These are phyloP conservation scores for Metarhizium album DNA, from an alignment of 2,329 filamentous ascomycete species.

Conservation along the genomic window DNA sequence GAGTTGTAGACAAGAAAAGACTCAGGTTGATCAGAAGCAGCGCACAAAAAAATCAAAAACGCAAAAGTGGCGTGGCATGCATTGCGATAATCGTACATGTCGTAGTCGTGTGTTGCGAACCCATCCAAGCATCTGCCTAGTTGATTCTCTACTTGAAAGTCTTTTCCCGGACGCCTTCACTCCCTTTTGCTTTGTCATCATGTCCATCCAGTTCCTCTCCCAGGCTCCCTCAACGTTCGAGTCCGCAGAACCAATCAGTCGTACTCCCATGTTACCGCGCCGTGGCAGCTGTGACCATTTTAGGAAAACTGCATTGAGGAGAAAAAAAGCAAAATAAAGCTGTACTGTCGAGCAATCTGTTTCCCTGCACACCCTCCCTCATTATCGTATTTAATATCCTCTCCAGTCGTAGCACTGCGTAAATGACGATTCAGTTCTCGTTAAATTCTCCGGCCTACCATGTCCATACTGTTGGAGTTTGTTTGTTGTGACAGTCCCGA, in stretches of 20 bases:
- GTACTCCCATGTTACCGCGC: neutral
- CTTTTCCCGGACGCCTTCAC: neutral
- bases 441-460: neutral
- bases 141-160: neutral
- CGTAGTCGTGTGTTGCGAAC: neutral
- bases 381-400: neutral
- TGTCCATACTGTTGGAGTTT: neutral
- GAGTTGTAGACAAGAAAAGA: neutral
- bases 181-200: neutral
- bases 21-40: neutral
- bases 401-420: neutral
- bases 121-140: neutral
- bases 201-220: neutral
- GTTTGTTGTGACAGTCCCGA: neutral
- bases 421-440: neutral
- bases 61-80: constrained; percentile 1
- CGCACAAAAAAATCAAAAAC: neutral
- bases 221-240: too few species aligned
- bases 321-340: neutral
- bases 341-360: neutral
- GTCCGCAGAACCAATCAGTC: neutral
- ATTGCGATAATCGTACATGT: constrained; percentile 1
- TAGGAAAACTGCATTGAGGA: neutral
- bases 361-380: neutral
- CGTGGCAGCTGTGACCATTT: neutral